A percentile compares a stretch with the other conserved stretches of the same genome.
Conservation (phyloP, 2,329 filamentous ascomycete species). For the Hysterium pulicare region DNA sequence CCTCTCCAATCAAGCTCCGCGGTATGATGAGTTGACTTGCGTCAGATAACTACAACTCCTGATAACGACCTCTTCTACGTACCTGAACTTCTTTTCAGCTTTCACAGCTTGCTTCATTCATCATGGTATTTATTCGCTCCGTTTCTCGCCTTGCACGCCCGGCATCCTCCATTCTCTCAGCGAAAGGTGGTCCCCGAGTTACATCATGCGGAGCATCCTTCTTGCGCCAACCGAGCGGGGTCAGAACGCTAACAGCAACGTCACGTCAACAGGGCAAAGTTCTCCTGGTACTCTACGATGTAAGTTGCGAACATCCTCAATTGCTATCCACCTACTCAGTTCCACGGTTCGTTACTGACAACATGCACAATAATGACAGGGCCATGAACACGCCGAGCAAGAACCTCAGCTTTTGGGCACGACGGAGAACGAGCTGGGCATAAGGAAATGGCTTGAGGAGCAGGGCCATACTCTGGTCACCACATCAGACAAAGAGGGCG, state of each 20-base stretch:
- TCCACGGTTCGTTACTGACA: constrained; percentile 17
- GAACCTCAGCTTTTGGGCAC: constrained; percentile 88
- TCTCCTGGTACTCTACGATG: constrained; percentile 90
- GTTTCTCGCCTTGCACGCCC: constrained; percentile 57
- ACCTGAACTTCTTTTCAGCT: constrained; percentile 8
- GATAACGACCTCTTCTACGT: background rate
- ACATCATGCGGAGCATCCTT: constrained; percentile 41
- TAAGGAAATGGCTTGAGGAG: constrained; percentile 96
- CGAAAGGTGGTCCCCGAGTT: constrained; percentile 40
- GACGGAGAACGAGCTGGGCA: constrained; percentile 95
- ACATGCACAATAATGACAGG: constrained; percentile 41
- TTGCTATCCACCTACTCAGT: constrained; percentile 10
- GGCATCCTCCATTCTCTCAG: constrained; percentile 51
- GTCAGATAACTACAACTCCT: constrained; percentile 19
- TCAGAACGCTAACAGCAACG: constrained; percentile 62
- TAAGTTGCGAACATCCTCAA: constrained; percentile 41
- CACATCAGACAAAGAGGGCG: constrained; percentile 95
- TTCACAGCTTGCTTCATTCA: constrained; percentile 32
- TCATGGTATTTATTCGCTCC: constrained; percentile 61
- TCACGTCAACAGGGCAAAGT: constrained; percentile 85
- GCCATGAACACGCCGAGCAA: constrained; percentile 80
- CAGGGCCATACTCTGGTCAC: constrained; percentile 95
- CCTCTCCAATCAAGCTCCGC: constrained; percentile 12
- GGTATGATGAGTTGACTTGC: constrained; percentile 15
- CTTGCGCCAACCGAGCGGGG: constrained; percentile 47